These are phyloP conservation scores for Solanum chacoense DNA, from an alignment of 305 asterid genomes.

Conservation along the genomic window DNA sequence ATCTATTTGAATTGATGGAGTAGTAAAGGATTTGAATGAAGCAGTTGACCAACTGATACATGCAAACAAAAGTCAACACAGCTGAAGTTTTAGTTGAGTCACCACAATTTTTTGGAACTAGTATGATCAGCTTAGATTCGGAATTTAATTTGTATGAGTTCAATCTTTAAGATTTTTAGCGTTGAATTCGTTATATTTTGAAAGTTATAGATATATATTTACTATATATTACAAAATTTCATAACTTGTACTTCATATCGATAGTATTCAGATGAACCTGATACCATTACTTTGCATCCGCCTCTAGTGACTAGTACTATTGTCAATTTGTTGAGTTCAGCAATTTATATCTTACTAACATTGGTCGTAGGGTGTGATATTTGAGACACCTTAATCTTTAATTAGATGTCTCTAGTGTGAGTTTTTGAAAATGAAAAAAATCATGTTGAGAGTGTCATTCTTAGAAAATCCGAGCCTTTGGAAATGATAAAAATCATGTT, in stretches of 20 bases:
- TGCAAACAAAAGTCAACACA: neutral
- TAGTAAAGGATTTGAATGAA: neutral
- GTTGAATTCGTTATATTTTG: neutral
- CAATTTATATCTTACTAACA: neutral
- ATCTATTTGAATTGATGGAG: neutral
- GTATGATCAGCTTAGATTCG: neutral
- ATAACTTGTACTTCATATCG: no score
- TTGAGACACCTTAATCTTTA: accelerated
- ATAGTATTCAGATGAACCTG: neutral
- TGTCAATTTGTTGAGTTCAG: neutral
- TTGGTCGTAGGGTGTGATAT: neutral
- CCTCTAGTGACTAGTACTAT: neutral
- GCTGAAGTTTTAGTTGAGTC: neutral
- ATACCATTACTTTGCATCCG: neutral
- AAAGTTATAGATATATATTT: no score
- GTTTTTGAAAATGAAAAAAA: neutral
- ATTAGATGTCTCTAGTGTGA: accelerated
- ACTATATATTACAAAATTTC: no score
- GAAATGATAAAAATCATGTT: neutral
- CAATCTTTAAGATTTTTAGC: neutral
- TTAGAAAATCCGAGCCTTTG: neutral
- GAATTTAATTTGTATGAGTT: neutral
- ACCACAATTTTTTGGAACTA: neutral
- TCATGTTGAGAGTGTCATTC: neutral
- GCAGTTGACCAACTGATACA: neutral